Evolutionary conservation across 176 grass and related monocot species (phyloP).

Genomic region (Avena sativa): DNA sequence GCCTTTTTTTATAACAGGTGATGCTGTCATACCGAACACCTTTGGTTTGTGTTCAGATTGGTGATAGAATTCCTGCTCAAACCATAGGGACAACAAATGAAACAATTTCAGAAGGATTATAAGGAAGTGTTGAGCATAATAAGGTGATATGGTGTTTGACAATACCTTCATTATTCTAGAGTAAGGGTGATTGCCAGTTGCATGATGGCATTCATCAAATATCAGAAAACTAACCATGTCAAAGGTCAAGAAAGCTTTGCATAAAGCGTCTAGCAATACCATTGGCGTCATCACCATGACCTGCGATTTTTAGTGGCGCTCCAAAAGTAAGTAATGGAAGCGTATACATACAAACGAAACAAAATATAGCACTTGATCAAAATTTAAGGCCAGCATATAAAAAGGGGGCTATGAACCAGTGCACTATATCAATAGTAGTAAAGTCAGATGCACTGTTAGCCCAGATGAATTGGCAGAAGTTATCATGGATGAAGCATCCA

Average conservation of each 20-base stretch:
- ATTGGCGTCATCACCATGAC: slow-evolving; percentile 95
- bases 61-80: slow-evolving; percentile 88
- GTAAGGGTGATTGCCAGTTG: slow-evolving; percentile 87
- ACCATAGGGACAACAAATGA: slow-evolving; percentile 30
- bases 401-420: not conserved
- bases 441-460: not conserved
- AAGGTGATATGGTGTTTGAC: slow-evolving; percentile 23
- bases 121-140: slow-evolving; percentile 18
- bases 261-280: slow-evolving; percentile 77
- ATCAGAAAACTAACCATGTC: slow-evolving; percentile 71
- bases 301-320: slow-evolving; percentile 51
- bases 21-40: slow-evolving; percentile 89
- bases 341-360: slow-evolving; percentile 26
- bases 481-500: slow-evolving; percentile 1
- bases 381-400: not conserved
- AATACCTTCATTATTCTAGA: slow-evolving; percentile 93
- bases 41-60: slow-evolving; percentile 61
- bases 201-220: slow-evolving; percentile 93
- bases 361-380: not conserved
- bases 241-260: slow-evolving; percentile 77
- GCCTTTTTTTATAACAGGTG: slow-evolving; percentile 86
- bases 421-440: slow-evolving; percentile 18
- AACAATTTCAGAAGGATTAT: slow-evolving; percentile 26
- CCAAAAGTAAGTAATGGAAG: slow-evolving; percentile 28
- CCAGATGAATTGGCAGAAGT: slow-evolving; percentile 3